Conservation (phyloP, 2,329 filamentous ascomycete species). For the Aureobasidium sp. region DNA sequence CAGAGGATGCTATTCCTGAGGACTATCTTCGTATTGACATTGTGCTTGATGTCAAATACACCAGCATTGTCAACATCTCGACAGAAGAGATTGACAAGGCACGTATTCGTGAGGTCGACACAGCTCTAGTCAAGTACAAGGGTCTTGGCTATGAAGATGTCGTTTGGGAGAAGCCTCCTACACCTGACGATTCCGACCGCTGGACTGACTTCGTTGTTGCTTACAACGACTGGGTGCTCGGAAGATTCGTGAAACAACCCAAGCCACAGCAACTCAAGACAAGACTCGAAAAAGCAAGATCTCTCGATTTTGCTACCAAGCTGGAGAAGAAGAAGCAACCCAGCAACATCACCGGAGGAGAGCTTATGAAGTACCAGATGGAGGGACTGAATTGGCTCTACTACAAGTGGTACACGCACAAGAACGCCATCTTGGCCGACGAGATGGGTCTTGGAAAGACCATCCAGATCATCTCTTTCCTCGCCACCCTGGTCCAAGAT, state of each 20-base stretch:
- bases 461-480: conserved; percentile 79
- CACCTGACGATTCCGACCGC: conserved; percentile 54
- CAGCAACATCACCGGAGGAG: conserved; percentile 62
- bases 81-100: conserved; percentile 64
- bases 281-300: conserved; percentile 62
- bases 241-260: conserved; percentile 63
- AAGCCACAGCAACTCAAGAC: conserved; percentile 51
- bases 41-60: conserved; percentile 73
- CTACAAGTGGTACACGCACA: conserved; percentile 74
- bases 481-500: conserved; percentile 59
- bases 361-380: conserved; percentile 88
- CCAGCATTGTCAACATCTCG: conserved; percentile 49
- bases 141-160: conserved; percentile 84
- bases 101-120: conserved; percentile 63
- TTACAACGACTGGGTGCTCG: conserved; percentile 78
- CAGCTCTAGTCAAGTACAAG: conserved; percentile 83
- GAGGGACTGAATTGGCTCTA: conserved; percentile 94
- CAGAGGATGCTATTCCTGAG: conserved; percentile 76
- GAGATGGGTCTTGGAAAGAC: conserved; percentile 99
- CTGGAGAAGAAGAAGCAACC: conserved; percentile 69
- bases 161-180: conserved; percentile 81
- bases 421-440: conserved; percentile 87
- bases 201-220: conserved; percentile 77
- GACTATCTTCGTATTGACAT: conserved; percentile 83
- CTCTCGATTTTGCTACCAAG: conserved; percentile 56